Conservation (phyloP, 352 stramenopile species). For the Pythium dissotocum region DNA sequence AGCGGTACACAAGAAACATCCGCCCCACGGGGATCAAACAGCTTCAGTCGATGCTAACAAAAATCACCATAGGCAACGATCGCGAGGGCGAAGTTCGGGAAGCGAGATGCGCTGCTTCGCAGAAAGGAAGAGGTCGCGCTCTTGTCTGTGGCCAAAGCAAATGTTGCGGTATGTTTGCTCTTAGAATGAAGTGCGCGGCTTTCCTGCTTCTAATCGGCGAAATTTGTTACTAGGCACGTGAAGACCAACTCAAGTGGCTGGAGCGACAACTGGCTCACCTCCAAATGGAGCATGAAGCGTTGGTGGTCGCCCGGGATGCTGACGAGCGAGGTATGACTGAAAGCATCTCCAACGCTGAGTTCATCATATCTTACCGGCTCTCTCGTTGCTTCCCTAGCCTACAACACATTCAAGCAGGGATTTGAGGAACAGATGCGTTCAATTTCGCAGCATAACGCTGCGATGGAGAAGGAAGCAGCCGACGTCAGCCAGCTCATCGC, state of each 20-base stretch:
- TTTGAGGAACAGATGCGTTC: background rate
- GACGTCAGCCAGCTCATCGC: background rate
- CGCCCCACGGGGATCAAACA: too few relatives aligned
- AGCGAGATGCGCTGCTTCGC: constrained; percentile 1
- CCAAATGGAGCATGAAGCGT: background rate
- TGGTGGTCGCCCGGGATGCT: background rate
- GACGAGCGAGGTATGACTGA: background rate
- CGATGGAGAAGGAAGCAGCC: background rate
- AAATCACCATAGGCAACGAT: background rate
- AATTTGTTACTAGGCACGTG: background rate
- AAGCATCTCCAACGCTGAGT: background rate
- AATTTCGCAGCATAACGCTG: background rate
- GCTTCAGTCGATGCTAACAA: background rate
- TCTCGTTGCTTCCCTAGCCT: background rate
- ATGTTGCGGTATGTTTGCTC: background rate
- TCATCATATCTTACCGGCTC: background rate
- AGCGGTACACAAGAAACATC: background rate
- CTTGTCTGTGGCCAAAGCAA: background rate
- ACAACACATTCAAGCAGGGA: background rate
- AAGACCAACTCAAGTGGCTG: constrained; percentile 46
- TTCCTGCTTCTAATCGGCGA: background rate
- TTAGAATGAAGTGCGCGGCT: too few relatives aligned
- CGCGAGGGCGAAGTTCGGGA: constrained; percentile 2
- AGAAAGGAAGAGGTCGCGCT: constrained; percentile 1
- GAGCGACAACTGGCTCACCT: constrained; percentile 41